Evolutionary conservation across 2,329 filamentous ascomycete species (phyloP).

Genomic region (Colletotrichum tanaceti): DNA sequence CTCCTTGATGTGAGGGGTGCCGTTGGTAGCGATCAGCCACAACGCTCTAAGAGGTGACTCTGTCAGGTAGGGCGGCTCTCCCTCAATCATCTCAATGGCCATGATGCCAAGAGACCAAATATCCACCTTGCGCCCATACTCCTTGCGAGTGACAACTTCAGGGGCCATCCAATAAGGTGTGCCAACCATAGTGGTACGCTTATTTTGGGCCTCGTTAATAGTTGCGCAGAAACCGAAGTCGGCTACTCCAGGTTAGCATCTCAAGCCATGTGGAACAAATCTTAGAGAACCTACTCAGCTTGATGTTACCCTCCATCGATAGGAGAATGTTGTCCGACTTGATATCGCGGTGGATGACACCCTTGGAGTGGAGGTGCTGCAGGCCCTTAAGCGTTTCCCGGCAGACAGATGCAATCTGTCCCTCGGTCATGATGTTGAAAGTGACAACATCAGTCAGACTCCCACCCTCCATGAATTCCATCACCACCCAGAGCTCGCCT

Average conservation of each 20-base stretch:
- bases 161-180: constrained; percentile 99
- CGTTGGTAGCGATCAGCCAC: constrained; percentile 96
- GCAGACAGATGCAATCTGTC: constrained; percentile 95
- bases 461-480: constrained; percentile 99
- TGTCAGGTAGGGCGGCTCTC: constrained; percentile 95
- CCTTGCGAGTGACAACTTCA: constrained; percentile 95
- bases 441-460: constrained; percentile 98
- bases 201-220: constrained; percentile 96
- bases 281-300: constrained; percentile 77
- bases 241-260: constrained; percentile 65
- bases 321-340: constrained; percentile 98
- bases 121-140: constrained; percentile 98
- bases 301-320: constrained; percentile 94
- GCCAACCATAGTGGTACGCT: constrained; percentile 98
- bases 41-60: constrained; percentile 93
- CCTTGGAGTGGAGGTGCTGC: constrained; percentile 96
- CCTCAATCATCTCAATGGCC: constrained; percentile 99
- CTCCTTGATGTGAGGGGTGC: constrained; percentile 94
- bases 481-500: constrained; percentile 97
- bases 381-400: constrained; percentile 91
- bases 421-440: constrained; percentile 99
- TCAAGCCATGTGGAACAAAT: not conserved
- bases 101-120: constrained; percentile 99
- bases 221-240: constrained; percentile 99
- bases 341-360: constrained; percentile 98